Evolutionary conservation across 1,139 yeast species (phyloP).

Genomic region (Geotrichum phurueaensis): DNA sequence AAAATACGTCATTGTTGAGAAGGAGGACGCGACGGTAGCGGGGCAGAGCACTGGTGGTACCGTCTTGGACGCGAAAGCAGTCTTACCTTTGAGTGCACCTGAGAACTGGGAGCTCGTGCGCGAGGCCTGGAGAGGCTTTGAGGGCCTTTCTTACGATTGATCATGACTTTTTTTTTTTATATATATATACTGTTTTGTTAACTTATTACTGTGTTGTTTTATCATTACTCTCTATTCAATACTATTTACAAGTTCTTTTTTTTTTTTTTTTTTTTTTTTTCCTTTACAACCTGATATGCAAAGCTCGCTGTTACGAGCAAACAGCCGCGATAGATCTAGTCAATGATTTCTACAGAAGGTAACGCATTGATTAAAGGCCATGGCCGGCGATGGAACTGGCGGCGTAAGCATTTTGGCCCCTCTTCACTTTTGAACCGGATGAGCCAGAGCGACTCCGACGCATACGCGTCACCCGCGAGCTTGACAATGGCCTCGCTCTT

Average conservation of each 20-base stretch:
- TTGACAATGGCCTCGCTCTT: conserved; percentile 32
- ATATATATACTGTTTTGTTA: neutral
- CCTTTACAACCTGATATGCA: neutral
- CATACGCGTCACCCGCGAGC: conserved; percentile 29
- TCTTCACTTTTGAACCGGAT: conserved; percentile 45
- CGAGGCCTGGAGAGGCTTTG: conserved; percentile 73
- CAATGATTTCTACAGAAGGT: conserved; percentile 39
- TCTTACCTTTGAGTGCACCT: neutral
- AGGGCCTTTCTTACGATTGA: conserved; percentile 23
- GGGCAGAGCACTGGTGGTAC: neutral
- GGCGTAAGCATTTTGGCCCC: conserved; percentile 50
- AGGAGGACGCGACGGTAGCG: conserved; percentile 26
- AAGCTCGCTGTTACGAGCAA: neutral
- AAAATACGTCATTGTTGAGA: conserved; percentile 63
- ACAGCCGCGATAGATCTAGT: conserved; percentile 23
- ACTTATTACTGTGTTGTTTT: neutral
- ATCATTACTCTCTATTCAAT: neutral
- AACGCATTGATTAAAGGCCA: conserved; percentile 36
- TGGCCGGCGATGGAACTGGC: conserved; percentile 48
- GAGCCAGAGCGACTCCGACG: conserved; percentile 39
- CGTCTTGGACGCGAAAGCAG: neutral
- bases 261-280: too few species aligned
- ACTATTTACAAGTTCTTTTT: neutral
- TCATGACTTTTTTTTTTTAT: neutral
- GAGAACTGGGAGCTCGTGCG: conserved; percentile 55